These are phyloP conservation scores for Thoreauomyces humboldtii DNA, from an alignment of 192 early-diverging fungal genomes.

Conservation along the genomic window DNA sequence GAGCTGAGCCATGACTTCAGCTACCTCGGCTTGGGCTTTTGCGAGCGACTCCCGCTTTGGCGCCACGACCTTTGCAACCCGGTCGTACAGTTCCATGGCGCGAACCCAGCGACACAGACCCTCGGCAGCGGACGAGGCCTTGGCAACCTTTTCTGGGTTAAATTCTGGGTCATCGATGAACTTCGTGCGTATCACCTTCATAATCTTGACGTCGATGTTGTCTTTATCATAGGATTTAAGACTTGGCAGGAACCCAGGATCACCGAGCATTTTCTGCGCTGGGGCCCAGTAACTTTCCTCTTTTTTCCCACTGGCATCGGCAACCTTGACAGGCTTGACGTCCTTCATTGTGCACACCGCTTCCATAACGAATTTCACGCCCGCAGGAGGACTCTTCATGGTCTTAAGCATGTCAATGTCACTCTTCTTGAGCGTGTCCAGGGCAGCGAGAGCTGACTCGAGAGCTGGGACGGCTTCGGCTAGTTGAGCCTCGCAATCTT, in stretches of 20 bases:
- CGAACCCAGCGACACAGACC: slow-evolving; percentile 60
- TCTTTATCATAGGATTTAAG: slow-evolving; percentile 60
- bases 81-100: slow-evolving; percentile 59
- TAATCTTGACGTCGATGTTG: slow-evolving; percentile 53
- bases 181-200: slow-evolving; percentile 58
- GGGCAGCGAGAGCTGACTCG: slow-evolving; percentile 50
- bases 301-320: slow-evolving; percentile 60
- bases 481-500: slow-evolving; percentile 61
- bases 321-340: slow-evolving; percentile 60
- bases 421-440: slow-evolving; percentile 56
- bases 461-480: slow-evolving; percentile 60
- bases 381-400: slow-evolving; percentile 61
- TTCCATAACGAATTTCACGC: slow-evolving; percentile 64
- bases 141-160: slow-evolving; percentile 61
- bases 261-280: slow-evolving; percentile 53
- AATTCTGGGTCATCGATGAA: slow-evolving; percentile 63
- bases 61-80: slow-evolving; percentile 62
- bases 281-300: slow-evolving; percentile 60
- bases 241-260: slow-evolving; percentile 53
- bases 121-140: slow-evolving; percentile 60
- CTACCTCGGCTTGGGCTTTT: slow-evolving; percentile 52
- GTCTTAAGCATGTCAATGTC: slow-evolving; percentile 63
- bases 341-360: slow-evolving; percentile 64
- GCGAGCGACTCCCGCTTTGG: slow-evolving; percentile 55
- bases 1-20: slow-evolving; percentile 51